A percentile compares a stretch with the other conserved stretches of the same genome.
Conservation (phyloP, 768 basidiomycete genomes). For the Gymnopilus junonius region DNA sequence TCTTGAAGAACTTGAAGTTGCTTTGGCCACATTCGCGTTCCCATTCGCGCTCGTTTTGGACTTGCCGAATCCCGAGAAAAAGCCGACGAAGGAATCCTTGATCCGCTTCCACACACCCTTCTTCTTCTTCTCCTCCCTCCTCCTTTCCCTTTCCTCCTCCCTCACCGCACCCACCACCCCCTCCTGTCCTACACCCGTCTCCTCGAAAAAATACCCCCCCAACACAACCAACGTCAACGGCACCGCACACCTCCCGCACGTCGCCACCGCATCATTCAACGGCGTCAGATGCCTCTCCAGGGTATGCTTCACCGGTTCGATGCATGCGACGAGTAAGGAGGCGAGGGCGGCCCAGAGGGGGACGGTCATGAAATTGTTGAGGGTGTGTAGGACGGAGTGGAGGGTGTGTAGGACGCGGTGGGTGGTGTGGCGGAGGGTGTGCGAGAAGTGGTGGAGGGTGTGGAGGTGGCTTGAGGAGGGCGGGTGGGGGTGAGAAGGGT, state of each 20-base stretch:
- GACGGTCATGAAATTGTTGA: conserved; percentile 81
- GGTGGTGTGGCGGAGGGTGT: not conserved
- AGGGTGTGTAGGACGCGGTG: not conserved
- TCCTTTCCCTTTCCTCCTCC: not conserved
- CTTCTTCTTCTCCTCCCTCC: not conserved
- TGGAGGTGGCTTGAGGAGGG: too few species aligned
- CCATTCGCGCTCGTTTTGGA: too few species aligned
- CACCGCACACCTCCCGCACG: conserved; percentile 79
- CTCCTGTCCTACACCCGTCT: conserved; percentile 2
- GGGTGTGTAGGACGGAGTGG: not conserved
- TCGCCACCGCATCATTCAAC: conserved; percentile 67
- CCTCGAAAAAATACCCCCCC: conserved; percentile 81
- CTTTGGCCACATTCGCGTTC: too few species aligned
- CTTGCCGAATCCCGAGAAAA: too few species aligned
- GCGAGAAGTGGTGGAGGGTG: too few species aligned
- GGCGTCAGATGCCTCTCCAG: conserved; percentile 68
- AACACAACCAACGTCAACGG: conserved; percentile 91
- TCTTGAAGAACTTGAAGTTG: conserved; percentile 5
- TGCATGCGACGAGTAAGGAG: conserved; percentile 66
- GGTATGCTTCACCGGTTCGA: conserved; percentile 62
- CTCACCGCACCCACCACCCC: not conserved
- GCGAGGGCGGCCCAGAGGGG: conserved; percentile 82
- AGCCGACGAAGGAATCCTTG: too few species aligned
- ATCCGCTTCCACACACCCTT: too few species aligned
- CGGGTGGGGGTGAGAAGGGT: too few species aligned